Evolutionary conservation across 2,329 filamentous ascomycete genomes (phyloP).

Genomic region (Helotiales sp.): DNA sequence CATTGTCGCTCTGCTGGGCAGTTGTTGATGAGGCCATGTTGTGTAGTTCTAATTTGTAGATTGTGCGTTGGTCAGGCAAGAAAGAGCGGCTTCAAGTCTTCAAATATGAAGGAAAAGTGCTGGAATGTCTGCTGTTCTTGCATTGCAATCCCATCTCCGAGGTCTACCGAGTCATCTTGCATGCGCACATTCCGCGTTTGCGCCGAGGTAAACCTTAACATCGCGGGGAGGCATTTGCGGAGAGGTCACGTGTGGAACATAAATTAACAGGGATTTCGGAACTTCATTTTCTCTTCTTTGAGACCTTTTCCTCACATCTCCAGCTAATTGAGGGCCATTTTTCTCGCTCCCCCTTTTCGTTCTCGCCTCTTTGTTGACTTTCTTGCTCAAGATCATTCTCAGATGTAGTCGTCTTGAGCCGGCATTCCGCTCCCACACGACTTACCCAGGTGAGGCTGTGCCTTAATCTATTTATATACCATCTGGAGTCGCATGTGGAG

Average conservation of each 20-base stretch:
- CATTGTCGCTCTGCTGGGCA: constrained; percentile 80
- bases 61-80: constrained; percentile 2
- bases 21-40: constrained; percentile 32
- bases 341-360: constrained; percentile 6
- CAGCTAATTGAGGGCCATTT: neutral
- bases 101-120: neutral
- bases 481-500: neutral
- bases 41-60: neutral
- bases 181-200: neutral
- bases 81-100: neutral
- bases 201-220: neutral
- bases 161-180: constrained; percentile 7
- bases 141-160: constrained; percentile 21
- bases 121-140: neutral
- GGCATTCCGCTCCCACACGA: neutral
- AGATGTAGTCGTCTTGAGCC: neutral
- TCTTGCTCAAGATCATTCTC: constrained; percentile 1
- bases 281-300: constrained; percentile 6
- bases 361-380: constrained; percentile 5
- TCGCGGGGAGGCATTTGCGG: constrained; percentile 4
- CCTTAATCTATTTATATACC: neutral
- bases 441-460: neutral
- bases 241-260: neutral
- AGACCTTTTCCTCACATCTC: neutral
- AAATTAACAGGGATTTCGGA: constrained; percentile 1